Evolutionary conservation across 2,329 filamentous ascomycete genomes (phyloP), one percentile per base, ranked within the genome.

Genomic region (Sarocladium brachiariae): DNA sequence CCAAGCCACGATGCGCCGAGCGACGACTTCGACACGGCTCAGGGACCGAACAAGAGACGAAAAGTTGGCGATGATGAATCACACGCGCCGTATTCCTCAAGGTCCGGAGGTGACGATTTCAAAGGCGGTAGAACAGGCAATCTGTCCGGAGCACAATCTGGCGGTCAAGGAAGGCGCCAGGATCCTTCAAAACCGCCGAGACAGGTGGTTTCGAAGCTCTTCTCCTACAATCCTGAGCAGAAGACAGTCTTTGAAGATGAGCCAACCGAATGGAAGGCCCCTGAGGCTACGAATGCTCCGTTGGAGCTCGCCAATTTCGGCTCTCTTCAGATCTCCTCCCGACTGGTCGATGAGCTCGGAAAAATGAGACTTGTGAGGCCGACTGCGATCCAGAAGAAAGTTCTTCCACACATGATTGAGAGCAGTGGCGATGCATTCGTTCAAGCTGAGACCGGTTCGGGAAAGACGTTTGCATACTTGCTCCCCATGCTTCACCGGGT

Each of bases 391-490:
- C 93, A 99, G 69, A 91, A 91, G 59, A 89, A 88, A 54, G 86
- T 92, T 1, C 84, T 99, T 34, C 78, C 87, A 37, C 84, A 93
- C 59, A 71, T 99, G 54, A 69, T 95, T 39, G 83, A 83, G 37
- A 84, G 86, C 50, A 87, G 95, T 59, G 84, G 81, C 41, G 93
- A 99, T 71, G 91, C 91, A 2, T 99, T 99, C 61, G 86, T 99
- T 30, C 93, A 97, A 65, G 95, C 93, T 2, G 87, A 99, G 70
- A 99, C 93, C 0, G 93, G 93, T 58, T 99, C 93, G 0, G 93
- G 93, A 70, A 99, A 99, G 71, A 99, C 93, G 0, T 71, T 99
- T 53, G 89, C 93, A n/a, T 99, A 99, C 65, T 76, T 99, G 4
- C 72, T 99, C 6, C 93, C 93, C 1, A 86, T 99, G 43, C 83